Base-by-base conservation (phyloP, 2,329 filamentous ascomycete genomes). In the Stylonectria norvegica region DNA sequence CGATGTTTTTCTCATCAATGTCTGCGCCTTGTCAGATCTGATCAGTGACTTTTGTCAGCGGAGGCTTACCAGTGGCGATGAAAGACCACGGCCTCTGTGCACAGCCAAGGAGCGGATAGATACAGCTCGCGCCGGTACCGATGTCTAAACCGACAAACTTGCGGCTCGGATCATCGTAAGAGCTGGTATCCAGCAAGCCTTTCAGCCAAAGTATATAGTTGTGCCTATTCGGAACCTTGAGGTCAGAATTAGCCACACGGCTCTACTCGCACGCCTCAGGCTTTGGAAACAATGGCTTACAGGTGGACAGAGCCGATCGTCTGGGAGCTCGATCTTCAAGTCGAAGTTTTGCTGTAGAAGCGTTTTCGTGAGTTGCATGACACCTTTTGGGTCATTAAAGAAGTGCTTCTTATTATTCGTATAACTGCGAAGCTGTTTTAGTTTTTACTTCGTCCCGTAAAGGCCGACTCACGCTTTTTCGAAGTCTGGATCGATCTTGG, bases 201-300 rank as follows among this genome's bases (percentile, higher is more conserved):
- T 95, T 89, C 1, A 97, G 70, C 89, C 90, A 97, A 7, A 90
- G 69, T 15, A 97, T 79, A 61, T 98, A 98, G 58, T 91, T 93
- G 62, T 94, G 83, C 35, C 89, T 81, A 45, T 78, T 79, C 0
- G 76, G 73, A 2, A 79, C 71, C 76, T 77, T 7, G 5, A 10
- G 20, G 16, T 18, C 8, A 10, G 27, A 30, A 14, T 30, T 30
- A 8, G 14, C 6, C 8, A 25, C 12, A 12, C 22, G 8, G 22
- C 22, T 25, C 12, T 12, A 25, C 12, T 25, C n/a, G n/a, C n/a
- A n/a, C n/a, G n/a, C n/a, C n/a, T n/a, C 15, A 15, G 27, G 8
- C 15, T 30, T 30, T 38, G n/a, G 8, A 11, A 14, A 28, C 2
- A 5, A 6, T 4, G 17, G 38, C 71, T 55, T 60, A 95, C 86